A percentile compares a stretch with the other conserved stretches of the same genome.
phyloP scores from a whole-genome alignment of 2,329 filamentous ascomycete species.

The Cercospora janseana region DNA sequence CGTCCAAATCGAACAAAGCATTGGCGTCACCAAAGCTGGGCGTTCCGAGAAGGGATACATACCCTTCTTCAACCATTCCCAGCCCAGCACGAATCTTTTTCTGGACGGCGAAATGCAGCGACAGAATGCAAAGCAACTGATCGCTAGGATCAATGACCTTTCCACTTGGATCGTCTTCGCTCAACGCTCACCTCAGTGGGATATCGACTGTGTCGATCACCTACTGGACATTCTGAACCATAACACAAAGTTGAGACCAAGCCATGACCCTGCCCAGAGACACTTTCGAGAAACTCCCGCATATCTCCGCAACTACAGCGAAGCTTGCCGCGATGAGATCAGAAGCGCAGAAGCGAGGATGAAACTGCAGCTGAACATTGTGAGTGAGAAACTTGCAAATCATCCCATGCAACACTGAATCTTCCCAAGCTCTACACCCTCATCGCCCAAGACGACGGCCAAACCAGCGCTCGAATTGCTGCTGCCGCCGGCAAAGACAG shows the following conservation, averaged over 20 bases:
- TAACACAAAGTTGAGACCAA: not conserved
- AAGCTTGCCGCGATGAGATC: conserved; percentile 7
- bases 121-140: conserved; percentile 15
- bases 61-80: no score
- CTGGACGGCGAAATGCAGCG: conserved; percentile 13
- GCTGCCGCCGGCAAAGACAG: conserved; percentile 48
- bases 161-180: conserved; percentile 17
- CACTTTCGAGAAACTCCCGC: conserved; percentile 11
- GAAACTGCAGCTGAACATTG: conserved; percentile 21
- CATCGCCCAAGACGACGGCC: conserved; percentile 23
- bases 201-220: conserved; percentile 11
- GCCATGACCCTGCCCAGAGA: not conserved
- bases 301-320: conserved; percentile 14
- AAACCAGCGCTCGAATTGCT: conserved; percentile 33
- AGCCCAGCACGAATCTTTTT: conserved; percentile 10
- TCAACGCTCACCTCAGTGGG: conserved; percentile 19
- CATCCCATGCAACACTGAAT: no score
- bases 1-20: conserved; percentile 13
- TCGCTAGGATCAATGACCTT: conserved; percentile 19
- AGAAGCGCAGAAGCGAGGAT: conserved; percentile 11
- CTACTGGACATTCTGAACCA: conserved; percentile 1
- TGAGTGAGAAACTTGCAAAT: no score
- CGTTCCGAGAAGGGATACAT: no score
- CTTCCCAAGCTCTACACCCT: no score
- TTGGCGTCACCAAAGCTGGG: conserved; percentile 21